phyloP scores from a whole-genome alignment of 1,139 yeast genomes.

The Debaryomycetaceae sp. region DNA sequence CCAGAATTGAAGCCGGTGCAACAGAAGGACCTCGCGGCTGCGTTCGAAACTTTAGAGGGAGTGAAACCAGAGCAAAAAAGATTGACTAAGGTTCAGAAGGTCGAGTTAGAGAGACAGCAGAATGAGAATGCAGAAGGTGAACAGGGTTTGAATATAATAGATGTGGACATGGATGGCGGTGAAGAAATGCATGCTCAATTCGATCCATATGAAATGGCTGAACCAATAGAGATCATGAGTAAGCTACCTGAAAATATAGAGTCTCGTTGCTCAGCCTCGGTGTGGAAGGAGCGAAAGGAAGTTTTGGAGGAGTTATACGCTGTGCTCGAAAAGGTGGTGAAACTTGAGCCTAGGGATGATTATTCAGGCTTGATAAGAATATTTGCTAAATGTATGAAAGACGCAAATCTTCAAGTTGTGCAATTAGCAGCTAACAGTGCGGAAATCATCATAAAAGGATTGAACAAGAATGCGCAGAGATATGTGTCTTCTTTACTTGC shows the following conservation, averaged over 20 bases:
- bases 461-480: slow-evolving; percentile 51
- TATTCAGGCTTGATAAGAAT: slow-evolving; percentile 57
- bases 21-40: slow-evolving; percentile 75
- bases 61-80: slow-evolving; percentile 54
- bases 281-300: slow-evolving; percentile 94
- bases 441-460: slow-evolving; percentile 62
- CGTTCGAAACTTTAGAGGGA: slow-evolving; percentile 56
- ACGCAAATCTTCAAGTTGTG: slow-evolving; percentile 88
- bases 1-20: slow-evolving; percentile 86
- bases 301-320: slow-evolving; percentile 67
- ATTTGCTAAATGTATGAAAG: slow-evolving; percentile 75
- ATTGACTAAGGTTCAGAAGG: slow-evolving; percentile 49
- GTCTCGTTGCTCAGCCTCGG: slow-evolving; percentile 52
- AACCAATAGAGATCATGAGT: slow-evolving; percentile 55
- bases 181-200: slow-evolving; percentile 7
- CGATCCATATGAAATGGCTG: slow-evolving; percentile 39
- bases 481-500: slow-evolving; percentile 54
- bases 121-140: slow-evolving; percentile 13
- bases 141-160: slow-evolving; percentile 35
- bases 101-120: slow-evolving; percentile 15
- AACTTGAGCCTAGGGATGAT: slow-evolving; percentile 42
- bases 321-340: slow-evolving; percentile 50
- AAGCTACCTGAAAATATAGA: slow-evolving; percentile 65
- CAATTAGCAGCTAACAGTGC: slow-evolving; percentile 73
- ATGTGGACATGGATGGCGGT: slow-evolving; percentile 17